Evolutionary conservation across 139 green algal genomes (phyloP).

Genomic region (Chlorella ohadii): DNA sequence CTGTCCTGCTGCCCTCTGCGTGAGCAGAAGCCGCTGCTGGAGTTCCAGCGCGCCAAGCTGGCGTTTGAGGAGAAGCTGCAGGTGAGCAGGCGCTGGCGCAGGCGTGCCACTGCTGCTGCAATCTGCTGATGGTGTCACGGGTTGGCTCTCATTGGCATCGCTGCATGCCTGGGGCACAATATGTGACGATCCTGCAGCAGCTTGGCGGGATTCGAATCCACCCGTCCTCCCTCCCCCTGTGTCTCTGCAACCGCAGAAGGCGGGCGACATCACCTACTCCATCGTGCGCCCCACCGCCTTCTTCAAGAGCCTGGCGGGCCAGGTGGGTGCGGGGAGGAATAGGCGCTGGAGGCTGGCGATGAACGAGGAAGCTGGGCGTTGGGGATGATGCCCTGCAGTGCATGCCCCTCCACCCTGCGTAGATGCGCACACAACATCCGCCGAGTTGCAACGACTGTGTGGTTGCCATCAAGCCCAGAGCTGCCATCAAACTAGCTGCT

Average conservation of each 20-base stretch:
- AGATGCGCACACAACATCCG: no score
- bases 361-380: no score
- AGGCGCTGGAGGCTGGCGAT: no score
- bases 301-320: constrained; percentile 97
- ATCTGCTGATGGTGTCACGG: no score
- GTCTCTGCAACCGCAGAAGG: not conserved
- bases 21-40: constrained; percentile 92
- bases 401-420: no score
- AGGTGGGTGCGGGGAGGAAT: constrained; percentile 48
- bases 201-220: not conserved
- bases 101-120: not conserved
- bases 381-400: no score
- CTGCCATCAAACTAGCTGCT: not conserved
- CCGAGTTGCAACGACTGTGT: no score
- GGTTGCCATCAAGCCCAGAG: no score
- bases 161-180: no score
- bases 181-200: not conserved
- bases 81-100: not conserved
- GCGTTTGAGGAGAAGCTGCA: constrained; percentile 84
- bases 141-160: no score
- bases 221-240: no score
- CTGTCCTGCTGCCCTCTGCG: no score
- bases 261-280: constrained; percentile 88
- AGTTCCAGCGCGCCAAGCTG: constrained; percentile 99
- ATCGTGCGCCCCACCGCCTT: constrained; percentile 99